Base-by-base conservation (phyloP, 1,139 yeast genomes). In the Zygoascus hellenicus region DNA sequence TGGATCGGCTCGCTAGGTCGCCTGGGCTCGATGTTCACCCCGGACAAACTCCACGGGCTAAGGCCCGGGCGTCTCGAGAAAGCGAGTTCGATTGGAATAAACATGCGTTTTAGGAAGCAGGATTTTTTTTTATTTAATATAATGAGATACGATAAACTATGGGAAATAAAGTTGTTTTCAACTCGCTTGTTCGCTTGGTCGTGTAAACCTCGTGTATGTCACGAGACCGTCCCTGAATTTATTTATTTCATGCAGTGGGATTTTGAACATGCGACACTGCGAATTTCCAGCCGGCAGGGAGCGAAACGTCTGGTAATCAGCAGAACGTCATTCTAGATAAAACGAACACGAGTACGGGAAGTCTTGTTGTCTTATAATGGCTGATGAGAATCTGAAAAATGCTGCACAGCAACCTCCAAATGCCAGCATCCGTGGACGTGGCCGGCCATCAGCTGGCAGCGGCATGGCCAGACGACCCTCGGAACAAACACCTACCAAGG, bases 1-100 rank as follows among this genome's bases (percentile, higher is more conserved):
- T 53, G 50, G 44, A 47, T n/a, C 50, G 51, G 40, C 49, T 51
- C 29, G 51, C 53, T 14, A 9, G 34, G 15, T 35, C 45, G 9
- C 38, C 43, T n/a, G 40, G 43, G 26, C 39, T 22, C 10, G 43
- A 14, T 35, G 45, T 40, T 26, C 34, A 45, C n/a, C 22, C 44
- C 13, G 41, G 33, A 40, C 26, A 34, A 14, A 16, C 43, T 9
- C 13, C 19, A 15, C 17, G 29, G 9, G 38, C 44, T 33, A 22
- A 15, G 31, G 7, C 36, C 28, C 14, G 41, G 15, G 16, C 28
- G 16, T 49, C 51, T 15, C 51, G 63, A 17, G 56, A 55, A 7
- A 57, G 61, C 3, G 62, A 52, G 35, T 60, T 60, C 48, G 56
- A 59, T 45, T 60, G 63, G 63, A 61, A 60, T 35, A 58, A 59